These are phyloP conservation scores for Tuber melanosporum DNA, from an alignment of 495 filamentous ascomycete species.

Conservation along the genomic window DNA sequence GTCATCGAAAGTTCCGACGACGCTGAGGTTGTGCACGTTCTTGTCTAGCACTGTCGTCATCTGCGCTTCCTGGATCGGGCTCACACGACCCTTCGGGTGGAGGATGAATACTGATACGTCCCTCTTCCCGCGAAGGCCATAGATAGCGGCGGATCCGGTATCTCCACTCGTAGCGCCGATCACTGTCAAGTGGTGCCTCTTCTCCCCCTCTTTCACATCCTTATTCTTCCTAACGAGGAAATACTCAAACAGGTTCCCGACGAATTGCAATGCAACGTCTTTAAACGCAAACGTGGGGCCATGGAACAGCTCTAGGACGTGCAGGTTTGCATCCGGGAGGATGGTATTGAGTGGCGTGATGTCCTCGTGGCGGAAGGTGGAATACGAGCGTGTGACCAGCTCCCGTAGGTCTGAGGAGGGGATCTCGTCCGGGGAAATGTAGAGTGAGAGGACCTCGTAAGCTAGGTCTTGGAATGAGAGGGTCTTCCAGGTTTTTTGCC, in stretches of 20 bases:
- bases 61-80: conserved; percentile 83
- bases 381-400: conserved; percentile 74
- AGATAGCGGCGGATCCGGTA: conserved; percentile 91
- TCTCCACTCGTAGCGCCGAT: conserved; percentile 91
- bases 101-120: conserved; percentile 90
- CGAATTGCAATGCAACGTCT: conserved; percentile 80
- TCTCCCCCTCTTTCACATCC: conserved; percentile 30
- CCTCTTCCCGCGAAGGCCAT: conserved; percentile 93
- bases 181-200: conserved; percentile 80
- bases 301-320: conserved; percentile 92
- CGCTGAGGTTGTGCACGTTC: conserved; percentile 83
- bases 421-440: conserved; percentile 77
- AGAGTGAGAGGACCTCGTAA: conserved; percentile 66
- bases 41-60: conserved; percentile 85
- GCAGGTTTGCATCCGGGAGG: conserved; percentile 58
- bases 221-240: conserved; percentile 78
- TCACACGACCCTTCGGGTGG: conserved; percentile 74
- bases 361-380: conserved; percentile 71
- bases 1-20: conserved; percentile 87
- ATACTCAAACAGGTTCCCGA: conserved; percentile 95
- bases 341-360: conserved; percentile 64
- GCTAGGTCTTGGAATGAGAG: conserved; percentile 74
- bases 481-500: conserved; percentile 64
- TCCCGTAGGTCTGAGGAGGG: conserved; percentile 67
- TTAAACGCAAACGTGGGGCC: conserved; percentile 97